Base-by-base conservation (phyloP, 2,329 filamentous ascomycete species). In the Hymenotorrendiella dingleyae region DNA sequence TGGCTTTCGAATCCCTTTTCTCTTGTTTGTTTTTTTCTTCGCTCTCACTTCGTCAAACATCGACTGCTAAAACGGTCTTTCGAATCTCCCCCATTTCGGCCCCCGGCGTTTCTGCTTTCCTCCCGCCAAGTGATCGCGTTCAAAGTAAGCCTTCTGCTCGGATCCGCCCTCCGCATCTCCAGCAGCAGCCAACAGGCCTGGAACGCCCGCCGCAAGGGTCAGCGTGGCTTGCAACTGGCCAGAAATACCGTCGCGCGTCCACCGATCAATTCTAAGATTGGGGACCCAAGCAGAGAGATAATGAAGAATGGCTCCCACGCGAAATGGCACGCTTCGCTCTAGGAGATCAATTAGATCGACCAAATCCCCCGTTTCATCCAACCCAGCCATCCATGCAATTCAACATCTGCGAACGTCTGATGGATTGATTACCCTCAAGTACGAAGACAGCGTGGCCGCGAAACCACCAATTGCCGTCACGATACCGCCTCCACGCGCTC, bases 371-470 rank as follows among this genome's bases (percentile, higher is more conserved):
- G 20, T 14, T 6, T 22, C 11, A 3, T 22, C 24, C 22, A 19
- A 26, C 6, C 12, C 36, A n/a, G 12, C 10, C 11, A 12, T 24
- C 11, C 20, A 36, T n/a, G 17, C 30, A 7, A 10, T 20, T 2
- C 17, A 20, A 5, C n/a, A n/a, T n/a, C n/a, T n/a, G n/a, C n/a
- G n/a, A n/a, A n/a, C n/a, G n/a, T n/a, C n/a, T n/a, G 38, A 28
- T 6, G 29, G 29, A 32, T 37, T 80, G 53, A 67, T 80, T 45
- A 71, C 70, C 36, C 56, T 82, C 42, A 73, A 75, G 45, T 82
- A 82, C 64, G 78, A 82, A 57, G 71, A 80, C 61, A 77, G 74
- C 26, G 64, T 71, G 38, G 70, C 74, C 53, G 73, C 73, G 36
- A 71, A 75, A 59, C 73, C 73, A 46, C 78, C 78, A 26, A 74